Percentiles rank a stretch among this genome's conserved stretches.
Conservation (phyloP, 2,329 filamentous ascomycete genomes). For the Phyllosticta citrichinensis region DNA sequence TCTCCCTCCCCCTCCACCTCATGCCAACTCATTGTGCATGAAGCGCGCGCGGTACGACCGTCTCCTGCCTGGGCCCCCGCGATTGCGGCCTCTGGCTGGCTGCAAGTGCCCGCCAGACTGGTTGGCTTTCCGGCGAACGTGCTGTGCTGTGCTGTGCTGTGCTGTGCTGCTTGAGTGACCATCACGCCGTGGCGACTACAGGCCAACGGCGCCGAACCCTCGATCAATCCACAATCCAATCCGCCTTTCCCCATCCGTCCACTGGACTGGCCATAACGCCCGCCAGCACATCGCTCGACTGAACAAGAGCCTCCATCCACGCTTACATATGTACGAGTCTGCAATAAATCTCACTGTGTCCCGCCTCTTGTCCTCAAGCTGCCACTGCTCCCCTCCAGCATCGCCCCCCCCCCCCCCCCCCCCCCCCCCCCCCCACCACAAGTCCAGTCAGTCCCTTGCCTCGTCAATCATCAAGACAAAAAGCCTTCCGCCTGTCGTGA, state of each 20-base stretch:
- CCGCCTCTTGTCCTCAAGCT: too few species aligned
- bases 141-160: too few species aligned
- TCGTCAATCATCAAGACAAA: background rate
- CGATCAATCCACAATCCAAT: background rate
- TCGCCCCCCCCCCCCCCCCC: too few species aligned
- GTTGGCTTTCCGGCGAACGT: background rate
- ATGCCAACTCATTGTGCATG: conserved; percentile 25
- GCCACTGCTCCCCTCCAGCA: too few species aligned
- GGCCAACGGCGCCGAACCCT: background rate
- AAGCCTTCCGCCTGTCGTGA: background rate
- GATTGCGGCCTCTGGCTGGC: background rate
- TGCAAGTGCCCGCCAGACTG: background rate
- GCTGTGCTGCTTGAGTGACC: conserved; percentile 6
- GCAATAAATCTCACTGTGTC: conserved; percentile 33
- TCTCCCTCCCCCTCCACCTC: conserved; percentile 14
- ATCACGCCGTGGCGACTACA: background rate
- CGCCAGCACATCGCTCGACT: conserved; percentile 74
- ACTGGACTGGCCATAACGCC: conserved; percentile 59
- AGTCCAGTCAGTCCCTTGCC: conserved; percentile 5
- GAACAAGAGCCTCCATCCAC: conserved; percentile 26
- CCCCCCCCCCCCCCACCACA: too few species aligned
- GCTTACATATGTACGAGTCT: too few species aligned
- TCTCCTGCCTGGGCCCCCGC: too few species aligned
- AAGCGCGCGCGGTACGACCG: conserved; percentile 10
- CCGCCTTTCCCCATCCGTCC: conserved; percentile 24